Evolutionary conservation across 345 rosid genomes (phyloP), one percentile per base, ranked within the genome.

Genomic region (Pugionium cornutum): DNA sequence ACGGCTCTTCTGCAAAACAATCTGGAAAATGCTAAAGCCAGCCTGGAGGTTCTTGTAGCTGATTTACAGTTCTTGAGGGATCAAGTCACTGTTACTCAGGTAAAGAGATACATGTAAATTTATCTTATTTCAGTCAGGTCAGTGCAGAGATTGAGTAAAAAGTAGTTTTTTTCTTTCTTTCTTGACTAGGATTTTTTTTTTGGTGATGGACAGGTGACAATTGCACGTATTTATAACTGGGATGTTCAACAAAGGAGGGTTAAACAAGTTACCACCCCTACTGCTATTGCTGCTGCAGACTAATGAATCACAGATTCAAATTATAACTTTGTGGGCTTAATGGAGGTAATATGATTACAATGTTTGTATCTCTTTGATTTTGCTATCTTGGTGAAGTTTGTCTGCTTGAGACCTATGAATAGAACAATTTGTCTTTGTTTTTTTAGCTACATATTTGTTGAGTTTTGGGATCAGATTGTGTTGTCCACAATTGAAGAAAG

Each of bases 11-110:
- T 91, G 44, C 79, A 86, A 62, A 88, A 85, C 81, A 90, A 94
- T 72, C 77, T 90, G 73, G 95, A 90, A 11, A 94, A 90, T 73
- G 96, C 99, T 62, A 94, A 83, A 84, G 96, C 96, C 51, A 94
- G 99, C 75, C 75, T 91, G 69, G 92, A 85, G 81, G 97, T 86
- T 66, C 96, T 95, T 53, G 63, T 91, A 54, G 84, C 83, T 6
- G 97, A 95, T 84, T 80, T 89, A 42, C 97, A 85, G 51, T 91
- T 95, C 76, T 79, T 87, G 79, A 83, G 95, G 84, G 97, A 95
- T 75, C 97, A 95, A 74, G 95, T 88, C 75, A 91, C 96, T 53
- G 84, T 88, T 77, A 91, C 97, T 46, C 96, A 88, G 97, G 96
- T 94, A 81, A 25, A 44, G 2, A 51, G 39, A 51, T 28, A 26